Conservation (phyloP, 73 alveolate species). For the Paramecium pentaurelia region DNA sequence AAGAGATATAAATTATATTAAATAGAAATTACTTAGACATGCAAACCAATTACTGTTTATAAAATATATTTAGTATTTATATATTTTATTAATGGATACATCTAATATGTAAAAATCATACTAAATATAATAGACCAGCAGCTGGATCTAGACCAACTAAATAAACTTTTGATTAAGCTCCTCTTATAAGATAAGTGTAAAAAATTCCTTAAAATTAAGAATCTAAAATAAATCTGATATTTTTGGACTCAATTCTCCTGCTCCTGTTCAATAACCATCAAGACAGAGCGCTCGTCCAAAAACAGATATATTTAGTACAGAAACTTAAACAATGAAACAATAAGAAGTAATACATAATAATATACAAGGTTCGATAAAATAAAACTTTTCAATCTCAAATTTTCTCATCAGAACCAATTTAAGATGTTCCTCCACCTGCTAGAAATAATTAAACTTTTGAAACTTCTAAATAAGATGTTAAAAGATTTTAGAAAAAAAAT, state of each 20-base stretch:
- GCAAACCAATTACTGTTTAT: background rate
- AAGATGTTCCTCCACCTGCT: background rate
- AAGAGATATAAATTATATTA: background rate
- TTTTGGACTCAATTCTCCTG: background rate
- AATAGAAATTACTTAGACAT: background rate
- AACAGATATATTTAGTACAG: constrained; percentile 3
- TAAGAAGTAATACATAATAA: background rate
- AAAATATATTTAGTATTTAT: background rate
- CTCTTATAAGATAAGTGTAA: background rate
- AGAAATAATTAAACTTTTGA: background rate
- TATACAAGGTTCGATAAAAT: background rate
- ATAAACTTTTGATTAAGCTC: background rate
- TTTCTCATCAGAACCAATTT: background rate
- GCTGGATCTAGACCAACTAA: constrained; percentile 6
- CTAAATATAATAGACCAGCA: background rate
- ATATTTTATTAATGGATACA: background rate
- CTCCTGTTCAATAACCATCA: background rate
- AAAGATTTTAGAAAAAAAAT: background rate
- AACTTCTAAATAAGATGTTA: background rate
- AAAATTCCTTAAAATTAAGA: background rate
- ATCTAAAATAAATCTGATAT: constrained; percentile 1
- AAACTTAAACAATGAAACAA: background rate
- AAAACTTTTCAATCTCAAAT: background rate
- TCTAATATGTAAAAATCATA: background rate
- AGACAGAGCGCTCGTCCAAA: background rate